Conservation (phyloP, 805 yeast genomes). For the Pichia thaimueangensis region DNA sequence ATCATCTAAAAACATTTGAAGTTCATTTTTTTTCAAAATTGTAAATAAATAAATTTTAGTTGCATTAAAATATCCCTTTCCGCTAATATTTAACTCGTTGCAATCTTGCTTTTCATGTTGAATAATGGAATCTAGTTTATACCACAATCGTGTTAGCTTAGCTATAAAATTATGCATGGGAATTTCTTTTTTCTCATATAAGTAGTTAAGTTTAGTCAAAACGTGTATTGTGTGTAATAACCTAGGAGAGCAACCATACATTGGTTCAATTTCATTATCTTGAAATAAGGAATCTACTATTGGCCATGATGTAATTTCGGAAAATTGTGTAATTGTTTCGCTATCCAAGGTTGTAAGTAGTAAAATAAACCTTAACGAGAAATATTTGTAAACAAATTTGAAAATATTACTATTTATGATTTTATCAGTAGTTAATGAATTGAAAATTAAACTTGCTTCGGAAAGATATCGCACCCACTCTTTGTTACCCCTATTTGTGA, state of each 20-base stretch:
- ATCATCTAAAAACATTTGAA: conserved; percentile 9
- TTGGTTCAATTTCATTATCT: conserved; percentile 24
- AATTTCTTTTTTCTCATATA: conserved; percentile 7
- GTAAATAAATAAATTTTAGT: conserved; percentile 18
- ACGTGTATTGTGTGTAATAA: conserved; percentile 22
- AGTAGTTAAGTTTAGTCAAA: conserved; percentile 18
- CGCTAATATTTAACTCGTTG: conserved; percentile 16
- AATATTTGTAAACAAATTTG: conserved; percentile 28
- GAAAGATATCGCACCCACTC: conserved; percentile 28
- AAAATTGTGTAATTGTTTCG: conserved; percentile 14
- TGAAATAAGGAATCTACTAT: conserved; percentile 22
- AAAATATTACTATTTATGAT: conserved; percentile 22
- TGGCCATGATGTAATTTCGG: conserved; percentile 22
- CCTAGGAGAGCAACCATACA: conserved; percentile 32
- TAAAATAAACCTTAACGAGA: conserved; percentile 27
- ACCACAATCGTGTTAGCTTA: conserved; percentile 12
- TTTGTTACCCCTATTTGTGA: conserved; percentile 24
- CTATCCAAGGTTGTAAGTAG: conserved; percentile 23
- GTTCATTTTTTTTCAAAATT: conserved; percentile 11
- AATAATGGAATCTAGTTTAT: conserved; percentile 7
- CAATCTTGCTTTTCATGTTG: conserved; percentile 10
- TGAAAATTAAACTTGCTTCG: conserved; percentile 27
- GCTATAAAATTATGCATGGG: conserved; percentile 4
- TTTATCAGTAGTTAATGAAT: conserved; percentile 17
- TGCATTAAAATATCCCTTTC: conserved; percentile 19